Base-by-base conservation (phyloP, 2,329 filamentous ascomycete genomes). In the Parastagonospora avenae region DNA sequence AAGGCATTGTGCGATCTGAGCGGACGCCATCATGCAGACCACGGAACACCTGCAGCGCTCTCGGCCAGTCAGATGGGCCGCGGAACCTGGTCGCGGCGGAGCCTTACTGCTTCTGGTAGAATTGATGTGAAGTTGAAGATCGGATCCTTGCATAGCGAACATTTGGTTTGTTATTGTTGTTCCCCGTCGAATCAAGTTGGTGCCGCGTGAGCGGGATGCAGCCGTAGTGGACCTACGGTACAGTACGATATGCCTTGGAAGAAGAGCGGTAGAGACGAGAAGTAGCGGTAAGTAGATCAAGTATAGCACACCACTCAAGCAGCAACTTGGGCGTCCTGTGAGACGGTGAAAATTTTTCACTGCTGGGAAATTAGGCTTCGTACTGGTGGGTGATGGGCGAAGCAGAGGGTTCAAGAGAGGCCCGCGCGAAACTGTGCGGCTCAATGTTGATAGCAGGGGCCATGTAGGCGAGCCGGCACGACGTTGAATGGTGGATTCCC, bases 391-490 rank as follows among this genome's bases (percentile, higher is more conserved):
- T n/a, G n/a, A 10, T 59, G 48, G 42, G 53, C 58, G 48, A 55
- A 55, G 56, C 46, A 48, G 54, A 56, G 53, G 59, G 57, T 55
- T 49, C 56, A 44, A 50, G 48, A 60, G 53, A 59, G 68, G 64
- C 64, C 67, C 62, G 63, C 66, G 67, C 68, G 57, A 58, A 54
- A 57, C 59, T 57, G 67, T 71, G 70, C 68, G 68, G 68, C 69
- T 71, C 69, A 68, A 61, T 61, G 52, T 51, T 40, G 50, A 54
- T 55, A 54, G 51, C 66, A 68, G 62, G 69, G 68, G 46, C 45
- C 43, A 50, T 36, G 54, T 55, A 59, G 48, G 54, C 57, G 59
- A 66, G 52, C 43, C 60, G 60, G 57, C 59, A 63, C 59, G 64
- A 66, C 66, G 66, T 71, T 71, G 63, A 54, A 54, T 66, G 59